Base-by-base conservation (phyloP, 352 stramenopile genomes). In the Pythium rishiriense region DNA sequence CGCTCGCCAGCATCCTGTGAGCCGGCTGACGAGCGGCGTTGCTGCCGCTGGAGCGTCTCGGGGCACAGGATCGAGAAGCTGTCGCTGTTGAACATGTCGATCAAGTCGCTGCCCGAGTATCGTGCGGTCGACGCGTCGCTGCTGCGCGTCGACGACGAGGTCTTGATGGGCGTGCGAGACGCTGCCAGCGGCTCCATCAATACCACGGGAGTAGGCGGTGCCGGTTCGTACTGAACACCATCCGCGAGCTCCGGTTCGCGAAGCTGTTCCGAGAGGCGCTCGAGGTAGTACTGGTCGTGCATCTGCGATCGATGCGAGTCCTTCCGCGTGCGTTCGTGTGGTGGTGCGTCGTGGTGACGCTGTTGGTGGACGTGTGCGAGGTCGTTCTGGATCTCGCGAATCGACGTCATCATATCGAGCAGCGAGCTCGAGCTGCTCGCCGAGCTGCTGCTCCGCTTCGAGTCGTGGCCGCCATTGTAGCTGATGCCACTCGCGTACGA, bases 31-130 rank as follows among this genome's bases (percentile, higher is more conserved):
- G 74, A 31, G 9, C 37, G 37, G 1, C 37, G 37, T 55, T 52
- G 43, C 64, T 76, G 31, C 25, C 62, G 55, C 19, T 62, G 29
- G 14, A 89, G 49, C 29, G 72, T 78, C 35, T 85, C 71, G 2
- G 75, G 71, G 22, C 76, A 81, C 11, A 90, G 64, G 47, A 90
- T 37, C 10, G 78, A 84, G 64, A 90, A 88, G 50, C 75, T 73
- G 46, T 85, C 75, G 58, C 66, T 79, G 54, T 52, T 70, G 52
- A 81, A 75, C 61, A 87, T 79, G 33, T 75, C 51, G 33, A 81
- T 86, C 37, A 43, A 5, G 41, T 90, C 75, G 51, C 60, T 71
- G 10, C 9, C 25, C 2, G 62, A 59, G 45, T 21, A 28, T 10
- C 45, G 45, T 24, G 45, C 25, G 4, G 37, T 56, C 24, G 29